Evolutionary conservation across 225 moss, liverwort and hornwort genomes (phyloP), one percentile per base, ranked within the genome.

Genomic region (Physcomitrellopsis africana): DNA sequence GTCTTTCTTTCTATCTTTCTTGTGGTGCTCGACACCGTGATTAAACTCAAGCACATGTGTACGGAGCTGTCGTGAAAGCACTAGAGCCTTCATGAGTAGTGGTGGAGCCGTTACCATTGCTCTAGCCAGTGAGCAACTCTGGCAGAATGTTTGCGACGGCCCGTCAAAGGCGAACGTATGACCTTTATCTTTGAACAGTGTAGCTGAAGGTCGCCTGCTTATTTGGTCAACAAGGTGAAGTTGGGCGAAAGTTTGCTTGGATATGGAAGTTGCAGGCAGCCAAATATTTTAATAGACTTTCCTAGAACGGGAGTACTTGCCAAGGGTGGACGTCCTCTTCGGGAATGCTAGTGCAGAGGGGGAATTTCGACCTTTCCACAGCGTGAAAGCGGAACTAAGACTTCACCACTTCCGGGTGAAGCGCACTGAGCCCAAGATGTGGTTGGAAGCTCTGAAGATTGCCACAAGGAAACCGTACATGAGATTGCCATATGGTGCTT

Each of bases 381-480:
- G 29, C 11, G 29, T 12, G 60, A 0, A 3, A 32, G 3, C 13
- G 44, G 18, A 37, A 37, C 32, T 37, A 7, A 37, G 32, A 5
- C 32, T 37, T 37, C 32, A 37, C 7, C 32, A 37, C 32, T 37
- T 37, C 32, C 32, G 32, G 32, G 32, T 75, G 71, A 51, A 62
- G 61, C 62, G 23, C 12, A 47, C 23, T 29, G 63, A 65, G 65
- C 51, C 24, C 80, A 74, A 61, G 80, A 86, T 86, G 86, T 66
- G 53, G 82, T 11, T 76, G 55, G 72, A 51, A 23, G 69, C 62
- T 48, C 60, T 68, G 57, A 52, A 47, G 48, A 60, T 18, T 72
- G 68, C 58, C 11, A 22, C 51, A 9, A 69, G 65, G 72, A 48
- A 60, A 72, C 66, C 69, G 63, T 60, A 19, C 42, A 72, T 67